Conservation (phyloP, 148 eudicot genomes). For the Rhododendron molle region DNA sequence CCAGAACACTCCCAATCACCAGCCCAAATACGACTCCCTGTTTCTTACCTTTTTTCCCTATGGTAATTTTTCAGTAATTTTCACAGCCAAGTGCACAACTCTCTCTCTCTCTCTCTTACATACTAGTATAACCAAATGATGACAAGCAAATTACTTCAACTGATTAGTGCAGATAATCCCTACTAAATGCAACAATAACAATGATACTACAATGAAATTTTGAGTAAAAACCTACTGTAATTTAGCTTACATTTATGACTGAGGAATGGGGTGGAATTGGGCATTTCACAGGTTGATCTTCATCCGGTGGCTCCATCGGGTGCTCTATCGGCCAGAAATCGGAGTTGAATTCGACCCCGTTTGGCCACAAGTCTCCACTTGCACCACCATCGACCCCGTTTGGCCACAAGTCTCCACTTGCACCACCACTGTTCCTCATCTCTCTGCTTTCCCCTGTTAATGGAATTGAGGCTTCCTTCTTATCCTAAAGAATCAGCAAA, state of each 20-base stretch:
- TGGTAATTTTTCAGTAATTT: too few species aligned
- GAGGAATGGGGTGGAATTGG: constrained; percentile 21
- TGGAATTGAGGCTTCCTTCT: constrained; percentile 4
- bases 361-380: not conserved
- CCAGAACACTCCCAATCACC: too few species aligned
- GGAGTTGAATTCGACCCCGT: not conserved
- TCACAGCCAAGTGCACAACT: not conserved
- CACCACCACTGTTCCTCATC: not conserved
- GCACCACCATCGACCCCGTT: not conserved
- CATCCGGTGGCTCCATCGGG: constrained; percentile 26
- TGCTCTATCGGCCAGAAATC: constrained; percentile 30
- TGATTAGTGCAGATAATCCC: not conserved
- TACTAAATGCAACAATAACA: not conserved
- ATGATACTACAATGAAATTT: not conserved
- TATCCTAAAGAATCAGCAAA: not conserved
- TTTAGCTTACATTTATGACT: constrained; percentile 11
- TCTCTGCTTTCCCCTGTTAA: constrained; percentile 9
- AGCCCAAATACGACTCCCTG: not conserved
- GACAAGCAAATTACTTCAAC: not conserved
- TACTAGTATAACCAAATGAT: not conserved
- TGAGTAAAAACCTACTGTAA: not conserved
- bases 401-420: not conserved
- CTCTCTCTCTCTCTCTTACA: too few species aligned
- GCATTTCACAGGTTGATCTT: constrained; percentile 28
- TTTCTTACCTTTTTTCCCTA: too few species aligned